Conservation (phyloP, 495 filamentous ascomycete genomes). For the Penicilliopsis zonata region DNA sequence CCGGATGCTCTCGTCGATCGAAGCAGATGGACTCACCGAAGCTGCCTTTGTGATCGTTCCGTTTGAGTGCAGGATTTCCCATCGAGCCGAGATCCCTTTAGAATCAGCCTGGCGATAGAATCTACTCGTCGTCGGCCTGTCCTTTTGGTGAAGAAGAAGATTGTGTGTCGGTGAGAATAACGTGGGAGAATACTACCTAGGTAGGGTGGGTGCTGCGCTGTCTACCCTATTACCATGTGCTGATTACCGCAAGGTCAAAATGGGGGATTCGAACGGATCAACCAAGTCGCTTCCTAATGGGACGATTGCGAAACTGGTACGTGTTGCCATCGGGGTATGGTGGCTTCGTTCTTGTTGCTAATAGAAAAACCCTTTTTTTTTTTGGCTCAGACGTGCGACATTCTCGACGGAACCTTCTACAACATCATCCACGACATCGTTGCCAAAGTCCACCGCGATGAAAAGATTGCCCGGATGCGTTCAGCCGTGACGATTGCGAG, state of each 20-base stretch:
- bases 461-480: conserved; percentile 58
- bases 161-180: no score
- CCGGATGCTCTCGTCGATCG: not conserved
- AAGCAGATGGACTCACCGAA: not conserved
- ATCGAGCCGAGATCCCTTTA: no score
- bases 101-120: no score
- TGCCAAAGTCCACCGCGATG: conserved; percentile 59
- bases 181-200: no score
- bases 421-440: conserved; percentile 63
- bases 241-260: no score
- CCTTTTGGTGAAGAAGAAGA: no score
- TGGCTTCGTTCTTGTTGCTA: no score
- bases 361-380: no score
- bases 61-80: not conserved
- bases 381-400: conserved; percentile 29
- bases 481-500: conserved; percentile 63
- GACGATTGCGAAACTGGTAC: conserved; percentile 35
- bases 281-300: conserved; percentile 23
- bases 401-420: conserved; percentile 57
- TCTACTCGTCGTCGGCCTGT: no score
- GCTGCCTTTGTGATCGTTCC: not conserved
- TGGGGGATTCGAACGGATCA: conserved; percentile 27
- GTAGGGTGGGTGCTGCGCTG: no score
- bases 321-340: conserved; percentile 8
- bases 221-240: no score